phyloP scores from a whole-genome alignment of 371 early-diverging fungal genomes.

The Mortierella sp. region DNA sequence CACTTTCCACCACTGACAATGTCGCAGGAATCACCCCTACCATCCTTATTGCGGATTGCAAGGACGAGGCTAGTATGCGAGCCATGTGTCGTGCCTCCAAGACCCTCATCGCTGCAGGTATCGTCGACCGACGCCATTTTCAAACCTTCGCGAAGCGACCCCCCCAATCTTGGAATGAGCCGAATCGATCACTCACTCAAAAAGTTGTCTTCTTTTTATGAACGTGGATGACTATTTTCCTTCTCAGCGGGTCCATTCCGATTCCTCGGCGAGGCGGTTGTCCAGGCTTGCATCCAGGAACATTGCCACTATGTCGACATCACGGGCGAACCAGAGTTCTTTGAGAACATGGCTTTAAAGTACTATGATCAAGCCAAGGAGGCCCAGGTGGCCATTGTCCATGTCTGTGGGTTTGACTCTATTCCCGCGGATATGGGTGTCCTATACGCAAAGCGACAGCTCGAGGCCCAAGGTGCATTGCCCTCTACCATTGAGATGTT shows the following conservation, averaged over 20 bases:
- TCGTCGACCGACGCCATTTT: no score
- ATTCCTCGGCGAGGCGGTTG: conserved; percentile 84
- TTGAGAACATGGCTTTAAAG: conserved; percentile 75
- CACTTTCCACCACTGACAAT: conserved; percentile 17
- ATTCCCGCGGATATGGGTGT: conserved; percentile 73
- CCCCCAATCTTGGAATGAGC: no score
- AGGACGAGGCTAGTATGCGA: conserved; percentile 42
- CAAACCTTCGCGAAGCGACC: no score
- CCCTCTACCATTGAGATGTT: conserved; percentile 74
- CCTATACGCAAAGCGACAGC: conserved; percentile 62
- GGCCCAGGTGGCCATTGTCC: conserved; percentile 77
- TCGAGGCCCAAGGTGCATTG: conserved; percentile 55
- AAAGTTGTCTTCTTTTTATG: no score
- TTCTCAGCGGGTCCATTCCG: conserved; percentile 84
- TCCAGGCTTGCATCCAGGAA: conserved; percentile 83
- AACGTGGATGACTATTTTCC: no score
- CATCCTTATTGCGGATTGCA: conserved; percentile 34
- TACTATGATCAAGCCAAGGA: conserved; percentile 79
- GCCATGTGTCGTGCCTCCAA: conserved; percentile 46
- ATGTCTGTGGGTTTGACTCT: conserved; percentile 91
- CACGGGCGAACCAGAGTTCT: conserved; percentile 82
- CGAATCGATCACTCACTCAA: no score
- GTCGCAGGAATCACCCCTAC: conserved; percentile 10
- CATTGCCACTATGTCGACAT: conserved; percentile 91
- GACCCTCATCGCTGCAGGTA: conserved; percentile 46